Conservation (phyloP, 345 rosid species). For the Ceriops zippeliana region DNA sequence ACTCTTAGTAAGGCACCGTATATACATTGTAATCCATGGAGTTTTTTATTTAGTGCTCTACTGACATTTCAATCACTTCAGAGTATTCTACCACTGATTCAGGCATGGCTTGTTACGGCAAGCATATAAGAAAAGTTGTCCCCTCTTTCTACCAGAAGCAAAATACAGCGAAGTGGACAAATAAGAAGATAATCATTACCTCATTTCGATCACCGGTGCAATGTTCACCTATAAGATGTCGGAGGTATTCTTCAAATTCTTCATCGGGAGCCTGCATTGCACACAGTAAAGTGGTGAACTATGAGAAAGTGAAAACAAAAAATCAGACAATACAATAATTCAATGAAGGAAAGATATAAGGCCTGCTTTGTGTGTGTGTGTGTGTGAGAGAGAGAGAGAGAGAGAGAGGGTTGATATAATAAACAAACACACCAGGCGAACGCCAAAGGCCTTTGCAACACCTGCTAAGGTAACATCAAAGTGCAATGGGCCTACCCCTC, state of each 20-base stretch:
- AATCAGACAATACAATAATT: not conserved
- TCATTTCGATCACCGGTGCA: conserved; percentile 87
- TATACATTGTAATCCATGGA: conserved; percentile 2
- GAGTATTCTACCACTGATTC: not conserved
- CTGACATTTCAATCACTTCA: not conserved
- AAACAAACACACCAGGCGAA: conserved; percentile 63
- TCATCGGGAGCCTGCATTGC: conserved; percentile 89
- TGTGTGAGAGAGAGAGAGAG: not conserved
- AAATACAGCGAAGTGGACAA: not conserved
- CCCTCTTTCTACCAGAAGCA: not conserved
- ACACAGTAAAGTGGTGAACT: conserved; percentile 8
- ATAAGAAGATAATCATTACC: conserved; percentile 37
- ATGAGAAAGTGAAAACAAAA: not conserved
- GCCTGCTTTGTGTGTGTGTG: not conserved
- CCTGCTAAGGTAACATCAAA: conserved; percentile 91
- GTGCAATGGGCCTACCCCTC: conserved; percentile 95
- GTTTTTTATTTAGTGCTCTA: conserved; percentile 1
- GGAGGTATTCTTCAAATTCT: conserved; percentile 92
- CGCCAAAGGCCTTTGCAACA: conserved; percentile 97
- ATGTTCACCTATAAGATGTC: conserved; percentile 71
- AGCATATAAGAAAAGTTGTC: not conserved
- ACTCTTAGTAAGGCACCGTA: not conserved
- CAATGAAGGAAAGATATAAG: not conserved
- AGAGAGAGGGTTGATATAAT: not conserved
- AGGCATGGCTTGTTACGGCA: not conserved